A percentile compares a stretch with the other conserved stretches of the same genome.
These are phyloP conservation scores for Neurospora sp. DNA, from an alignment of 2,329 filamentous ascomycete species.

Conservation along the genomic window DNA sequence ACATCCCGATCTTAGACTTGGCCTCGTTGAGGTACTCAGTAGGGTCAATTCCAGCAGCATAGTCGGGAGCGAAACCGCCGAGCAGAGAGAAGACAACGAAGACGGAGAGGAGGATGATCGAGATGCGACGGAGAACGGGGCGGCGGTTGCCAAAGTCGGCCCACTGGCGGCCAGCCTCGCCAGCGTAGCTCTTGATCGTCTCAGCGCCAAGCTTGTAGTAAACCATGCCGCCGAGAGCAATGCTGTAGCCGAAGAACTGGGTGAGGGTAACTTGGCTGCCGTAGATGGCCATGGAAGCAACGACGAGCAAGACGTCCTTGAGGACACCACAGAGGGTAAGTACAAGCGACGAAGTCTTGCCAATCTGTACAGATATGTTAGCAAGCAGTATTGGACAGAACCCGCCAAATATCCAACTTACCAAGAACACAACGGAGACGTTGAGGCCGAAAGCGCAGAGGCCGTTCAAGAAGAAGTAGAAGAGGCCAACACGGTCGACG, in stretches of 20 bases:
- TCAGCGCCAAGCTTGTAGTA: constrained; percentile 84
- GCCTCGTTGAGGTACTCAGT: constrained; percentile 38
- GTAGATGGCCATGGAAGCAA: constrained; percentile 74
- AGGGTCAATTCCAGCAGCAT: constrained; percentile 45
- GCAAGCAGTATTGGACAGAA: not conserved
- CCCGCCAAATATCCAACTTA: constrained; percentile 35
- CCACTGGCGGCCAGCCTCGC: constrained; percentile 68
- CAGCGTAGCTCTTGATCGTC: constrained; percentile 70
- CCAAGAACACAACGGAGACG: constrained; percentile 76
- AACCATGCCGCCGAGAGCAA: constrained; percentile 68
- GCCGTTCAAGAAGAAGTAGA: constrained; percentile 67
- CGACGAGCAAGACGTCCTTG: constrained; percentile 78
- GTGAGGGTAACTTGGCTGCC: constrained; percentile 62
- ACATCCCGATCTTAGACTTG: constrained; percentile 39
- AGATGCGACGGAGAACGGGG: constrained; percentile 68
- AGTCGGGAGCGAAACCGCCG: constrained; percentile 53
- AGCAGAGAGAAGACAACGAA: constrained; percentile 61
- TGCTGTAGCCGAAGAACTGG: constrained; percentile 76
- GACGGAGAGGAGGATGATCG: constrained; percentile 45
- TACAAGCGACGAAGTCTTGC: constrained; percentile 78
- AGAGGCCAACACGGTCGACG: constrained; percentile 62
- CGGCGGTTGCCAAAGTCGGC: constrained; percentile 73
- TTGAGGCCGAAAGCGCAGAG: constrained; percentile 72
- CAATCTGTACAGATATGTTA: constrained; percentile 51
- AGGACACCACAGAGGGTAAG: constrained; percentile 81